Conservation (phyloP, 257 asterid genomes). For the Fraxinus excelsior region DNA sequence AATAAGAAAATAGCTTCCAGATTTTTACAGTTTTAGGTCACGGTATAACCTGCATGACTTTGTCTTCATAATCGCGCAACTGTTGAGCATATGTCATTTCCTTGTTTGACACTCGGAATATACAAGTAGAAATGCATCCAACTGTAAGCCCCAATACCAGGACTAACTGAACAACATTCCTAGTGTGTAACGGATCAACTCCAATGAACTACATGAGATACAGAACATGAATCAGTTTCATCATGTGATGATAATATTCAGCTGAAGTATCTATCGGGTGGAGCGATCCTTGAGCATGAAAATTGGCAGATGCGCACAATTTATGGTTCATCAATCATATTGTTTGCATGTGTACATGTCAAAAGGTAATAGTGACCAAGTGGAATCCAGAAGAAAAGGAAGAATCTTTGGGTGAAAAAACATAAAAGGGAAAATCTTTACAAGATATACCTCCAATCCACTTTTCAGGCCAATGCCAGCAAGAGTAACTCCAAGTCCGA, state of each 20-base stretch:
- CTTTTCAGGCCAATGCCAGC: conserved; percentile 68
- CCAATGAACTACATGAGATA: conserved; percentile 64
- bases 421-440: not conserved
- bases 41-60: conserved; percentile 80
- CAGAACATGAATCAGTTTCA: conserved; percentile 13
- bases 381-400: not conserved
- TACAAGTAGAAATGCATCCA: conserved; percentile 94
- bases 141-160: conserved; percentile 83
- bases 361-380: not conserved
- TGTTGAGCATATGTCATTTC: conserved; percentile 97
- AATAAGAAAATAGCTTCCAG: not conserved
- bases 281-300: not conserved
- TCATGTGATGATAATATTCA: not conserved
- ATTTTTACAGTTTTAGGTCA: not conserved
- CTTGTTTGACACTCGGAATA: conserved; percentile 91
- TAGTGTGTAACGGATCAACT: conserved; percentile 86
- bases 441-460: conserved; percentile 76
- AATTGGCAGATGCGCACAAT: not conserved
- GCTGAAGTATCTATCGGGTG: not conserved
- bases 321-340: too few relatives aligned
- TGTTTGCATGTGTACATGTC: conserved; percentile 1
- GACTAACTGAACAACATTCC: conserved; percentile 88
- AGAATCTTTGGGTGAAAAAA: not conserved
- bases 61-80: conserved; percentile 79
- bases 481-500: conserved; percentile 76